These are phyloP conservation scores for Canavalia gladiata DNA, from an alignment of 306 rosid genomes.

Conservation along the genomic window DNA sequence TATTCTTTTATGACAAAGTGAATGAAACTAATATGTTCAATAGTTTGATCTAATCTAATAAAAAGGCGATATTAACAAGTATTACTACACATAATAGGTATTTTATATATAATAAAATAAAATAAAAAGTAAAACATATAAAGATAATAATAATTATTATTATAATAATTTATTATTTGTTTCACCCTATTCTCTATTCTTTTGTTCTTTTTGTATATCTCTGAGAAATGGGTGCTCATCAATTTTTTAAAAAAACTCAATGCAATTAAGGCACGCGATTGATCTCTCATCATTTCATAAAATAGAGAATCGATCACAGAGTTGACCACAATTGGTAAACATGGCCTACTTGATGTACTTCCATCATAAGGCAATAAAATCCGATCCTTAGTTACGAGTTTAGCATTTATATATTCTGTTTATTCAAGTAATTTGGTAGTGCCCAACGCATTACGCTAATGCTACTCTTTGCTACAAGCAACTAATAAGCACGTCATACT, in stretches of 20 bases:
- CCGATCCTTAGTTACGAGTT: slow-evolving; percentile 27
- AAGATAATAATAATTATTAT: no score
- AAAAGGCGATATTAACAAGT: no score
- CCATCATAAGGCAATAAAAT: not conserved
- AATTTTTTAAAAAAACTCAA: not conserved
- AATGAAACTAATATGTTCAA: no score
- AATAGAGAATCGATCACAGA: not conserved
- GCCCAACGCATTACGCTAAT: slow-evolving; percentile 52
- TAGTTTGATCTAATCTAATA: no score
- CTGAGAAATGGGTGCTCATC: no score
- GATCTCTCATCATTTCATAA: not conserved
- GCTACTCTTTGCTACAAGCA: slow-evolving; percentile 53
- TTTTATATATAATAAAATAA: no score
- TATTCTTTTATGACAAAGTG: no score
- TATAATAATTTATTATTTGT: no score
- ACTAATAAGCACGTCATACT: slow-evolving; percentile 43
- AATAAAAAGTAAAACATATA: no score
- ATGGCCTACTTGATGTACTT: slow-evolving; percentile 46
- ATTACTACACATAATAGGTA: no score
- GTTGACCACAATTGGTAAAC: slow-evolving; percentile 21
- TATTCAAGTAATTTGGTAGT: slow-evolving; percentile 26
- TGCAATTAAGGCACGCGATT: slow-evolving; percentile 25
- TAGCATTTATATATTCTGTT: not conserved
- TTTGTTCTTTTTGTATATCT: no score
- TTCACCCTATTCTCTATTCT: no score